These are phyloP conservation scores for Hymenoscyphus linearis DNA, from an alignment of 2,329 filamentous ascomycete genomes.

Conservation along the genomic window DNA sequence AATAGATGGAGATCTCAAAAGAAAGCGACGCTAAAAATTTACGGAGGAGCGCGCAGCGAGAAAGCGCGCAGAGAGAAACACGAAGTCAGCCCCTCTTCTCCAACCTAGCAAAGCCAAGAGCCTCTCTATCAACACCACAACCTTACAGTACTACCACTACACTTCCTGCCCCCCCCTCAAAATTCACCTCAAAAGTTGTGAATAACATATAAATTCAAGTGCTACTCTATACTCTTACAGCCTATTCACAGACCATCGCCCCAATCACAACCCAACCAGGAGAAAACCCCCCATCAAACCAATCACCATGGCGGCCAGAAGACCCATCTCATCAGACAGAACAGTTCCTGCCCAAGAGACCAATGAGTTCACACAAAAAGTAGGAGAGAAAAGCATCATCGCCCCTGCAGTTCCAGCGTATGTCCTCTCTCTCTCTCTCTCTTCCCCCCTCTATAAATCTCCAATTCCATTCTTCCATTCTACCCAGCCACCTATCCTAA, in stretches of 20 bases:
- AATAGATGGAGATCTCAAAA: neutral
- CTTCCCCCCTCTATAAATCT: neutral
- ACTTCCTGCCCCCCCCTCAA: neutral
- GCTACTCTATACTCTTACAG: neutral
- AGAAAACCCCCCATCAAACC: neutral
- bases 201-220: neutral
- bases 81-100: conserved; percentile 14
- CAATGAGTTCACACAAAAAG: conserved; percentile 34
- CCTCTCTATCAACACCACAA: neutral
- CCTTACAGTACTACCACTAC: neutral
- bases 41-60: too few species aligned
- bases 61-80: conserved; percentile 4
- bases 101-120: neutral
- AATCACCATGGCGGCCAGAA: conserved; percentile 61
- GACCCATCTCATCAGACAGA: conserved; percentile 57
- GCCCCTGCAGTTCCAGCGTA: conserved; percentile 80
- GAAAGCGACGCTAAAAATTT: conserved; percentile 1
- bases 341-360: neutral
- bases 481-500: conserved; percentile 11
- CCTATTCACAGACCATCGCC: neutral
- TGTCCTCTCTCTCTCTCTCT: conserved; percentile 33
- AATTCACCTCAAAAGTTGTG: neutral
- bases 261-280: neutral
- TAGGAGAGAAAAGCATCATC: conserved; percentile 61
- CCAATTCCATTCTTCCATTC: neutral